These are phyloP conservation scores for Chaetothyriales sp. DNA, from an alignment of 2,329 filamentous ascomycete genomes.

Conservation along the genomic window DNA sequence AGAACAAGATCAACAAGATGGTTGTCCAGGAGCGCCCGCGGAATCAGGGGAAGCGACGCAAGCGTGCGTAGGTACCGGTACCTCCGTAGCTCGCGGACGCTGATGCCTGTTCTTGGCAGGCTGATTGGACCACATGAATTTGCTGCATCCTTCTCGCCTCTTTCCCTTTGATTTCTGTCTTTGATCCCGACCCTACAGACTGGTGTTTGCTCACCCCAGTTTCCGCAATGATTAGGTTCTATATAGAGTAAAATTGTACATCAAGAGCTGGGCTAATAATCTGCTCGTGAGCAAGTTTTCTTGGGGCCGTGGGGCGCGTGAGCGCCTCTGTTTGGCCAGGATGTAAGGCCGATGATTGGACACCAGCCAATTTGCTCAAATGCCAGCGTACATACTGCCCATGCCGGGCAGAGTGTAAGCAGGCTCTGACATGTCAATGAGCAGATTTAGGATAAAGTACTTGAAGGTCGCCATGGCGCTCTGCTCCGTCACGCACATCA, in stretches of 20 bases:
- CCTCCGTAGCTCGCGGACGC: background rate
- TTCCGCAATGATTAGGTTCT: background rate
- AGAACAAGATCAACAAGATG: constrained; percentile 80
- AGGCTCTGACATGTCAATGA: background rate
- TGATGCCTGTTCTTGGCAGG: background rate
- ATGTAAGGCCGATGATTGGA: background rate
- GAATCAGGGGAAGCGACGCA: constrained; percentile 78
- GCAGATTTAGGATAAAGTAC: background rate
- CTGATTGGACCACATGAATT: background rate
- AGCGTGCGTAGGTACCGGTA: constrained; percentile 26
- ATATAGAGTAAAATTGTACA: background rate
- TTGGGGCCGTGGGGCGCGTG: background rate
- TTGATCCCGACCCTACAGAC: constrained; percentile 9
- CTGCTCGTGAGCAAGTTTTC: background rate
- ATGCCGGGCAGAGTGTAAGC: background rate
- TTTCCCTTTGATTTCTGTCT: constrained; percentile 30
- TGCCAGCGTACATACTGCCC: background rate
- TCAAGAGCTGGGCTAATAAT: background rate
- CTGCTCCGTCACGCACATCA: background rate
- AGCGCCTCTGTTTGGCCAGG: background rate
- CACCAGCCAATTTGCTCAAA: background rate
- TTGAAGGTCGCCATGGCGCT: background rate
- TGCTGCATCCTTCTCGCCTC: constrained; percentile 33
- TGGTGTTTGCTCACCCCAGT: background rate
- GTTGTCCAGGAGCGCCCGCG: constrained; percentile 71